Evolutionary conservation across 1,139 yeast genomes (phyloP), one percentile per base, ranked within the genome.

Genomic region (Saccharomycopsis hybrid): DNA sequence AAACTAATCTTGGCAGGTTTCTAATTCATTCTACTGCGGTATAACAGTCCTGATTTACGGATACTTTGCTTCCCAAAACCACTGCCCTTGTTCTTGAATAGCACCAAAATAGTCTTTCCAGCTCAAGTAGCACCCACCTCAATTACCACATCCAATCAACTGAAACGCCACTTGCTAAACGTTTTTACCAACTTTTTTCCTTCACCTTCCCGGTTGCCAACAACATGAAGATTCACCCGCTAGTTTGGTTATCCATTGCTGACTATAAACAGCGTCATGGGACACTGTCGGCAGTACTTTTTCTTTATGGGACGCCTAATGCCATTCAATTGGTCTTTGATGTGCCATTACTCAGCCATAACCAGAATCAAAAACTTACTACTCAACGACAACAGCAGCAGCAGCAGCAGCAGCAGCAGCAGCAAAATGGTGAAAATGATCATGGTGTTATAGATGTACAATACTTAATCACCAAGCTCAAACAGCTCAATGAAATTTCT

Each of bases 191-290:
- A 32, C 8, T 32, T 32, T 11, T 32, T 18, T 18, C 18, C 18
- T 18, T 18, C 18, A 18, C 18, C 18, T 18, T 18, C 18, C 18
- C 18, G 18, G 18, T 18, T 18, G 18, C 18, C 18, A 18, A 18
- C 18, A 11, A 40, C 29, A 44, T 43, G 47, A 44, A 30, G 11
- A 25, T 50, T 11, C 53, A 50, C 30, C 53, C 53, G 5, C 39
- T 47, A 28, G 48, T 43, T 8, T 50, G 45, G 41, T 32, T 50
- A 4, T 18, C 36, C 4, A 35, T 50, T n/a, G 36, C 50, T 18
- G 53, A 50, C 25, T 47, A 31, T 32, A 5, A 35, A 9, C 38
- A 43, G 27, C 18, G 53, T 28, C 7, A 31, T 4, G 49, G 46
- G 31, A 27, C 28, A 25, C 47, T 4, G 30, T 47, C n/a, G 7